phyloP scores from a whole-genome alignment of 768 basidiomycete species.

The Rhizopogon roseolus region DNA sequence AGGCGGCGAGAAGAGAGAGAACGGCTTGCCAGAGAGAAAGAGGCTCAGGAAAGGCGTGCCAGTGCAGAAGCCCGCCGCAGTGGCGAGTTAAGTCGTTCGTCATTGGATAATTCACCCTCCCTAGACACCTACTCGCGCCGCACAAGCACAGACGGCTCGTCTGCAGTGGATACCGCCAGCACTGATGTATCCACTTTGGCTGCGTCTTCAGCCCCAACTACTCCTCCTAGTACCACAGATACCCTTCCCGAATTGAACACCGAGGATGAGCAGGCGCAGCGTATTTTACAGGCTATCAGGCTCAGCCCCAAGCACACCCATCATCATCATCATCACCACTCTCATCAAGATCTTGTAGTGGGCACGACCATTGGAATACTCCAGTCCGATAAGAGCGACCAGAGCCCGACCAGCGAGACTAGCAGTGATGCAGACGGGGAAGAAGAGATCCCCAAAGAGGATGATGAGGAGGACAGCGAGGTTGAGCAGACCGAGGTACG shows the following conservation, averaged over 20 bases:
- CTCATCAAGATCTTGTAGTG: not conserved
- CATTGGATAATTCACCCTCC: constrained; percentile 15
- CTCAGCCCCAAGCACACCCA: constrained; percentile 13
- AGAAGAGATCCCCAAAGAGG: constrained; percentile 1
- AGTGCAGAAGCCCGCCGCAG: constrained; percentile 18
- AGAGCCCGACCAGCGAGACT: not conserved
- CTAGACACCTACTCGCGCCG: constrained; percentile 8
- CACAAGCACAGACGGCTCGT: not conserved
- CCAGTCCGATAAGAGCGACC: not conserved
- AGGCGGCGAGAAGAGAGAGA: constrained; percentile 56
- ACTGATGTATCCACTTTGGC: not conserved
- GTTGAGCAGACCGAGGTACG: constrained; percentile 12
- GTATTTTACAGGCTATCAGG: constrained; percentile 20
- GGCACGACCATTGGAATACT: not conserved
- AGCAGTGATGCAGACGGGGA: constrained; percentile 10
- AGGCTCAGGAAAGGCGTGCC: constrained; percentile 9
- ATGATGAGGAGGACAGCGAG: constrained; percentile 9
- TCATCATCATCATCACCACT: not conserved
- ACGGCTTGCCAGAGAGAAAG: constrained; percentile 27
- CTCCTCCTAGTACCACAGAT: not conserved
- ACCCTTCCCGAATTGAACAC: not conserved
- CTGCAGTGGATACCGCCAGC: not conserved
- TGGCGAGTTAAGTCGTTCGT: constrained; percentile 16
- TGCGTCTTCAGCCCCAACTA: not conserved
- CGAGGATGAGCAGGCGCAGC: not conserved